Base-by-base conservation (phyloP, 805 yeast genomes). In the Scheffersomyces lignosus region DNA sequence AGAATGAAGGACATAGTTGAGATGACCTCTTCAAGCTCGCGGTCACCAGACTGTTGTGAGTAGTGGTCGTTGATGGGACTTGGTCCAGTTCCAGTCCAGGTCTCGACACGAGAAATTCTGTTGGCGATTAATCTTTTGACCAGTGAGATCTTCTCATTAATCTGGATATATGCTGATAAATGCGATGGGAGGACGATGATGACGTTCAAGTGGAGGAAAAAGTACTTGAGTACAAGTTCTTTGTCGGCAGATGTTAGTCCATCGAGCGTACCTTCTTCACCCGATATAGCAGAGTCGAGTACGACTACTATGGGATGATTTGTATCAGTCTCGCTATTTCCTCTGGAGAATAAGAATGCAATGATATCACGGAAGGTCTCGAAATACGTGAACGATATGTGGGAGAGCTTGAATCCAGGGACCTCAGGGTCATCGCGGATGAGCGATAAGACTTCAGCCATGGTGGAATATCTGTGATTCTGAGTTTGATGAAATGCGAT, bases 1-100 rank as follows among this genome's bases (percentile, higher is more conserved):
- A 68, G 47, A 17, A 58, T 44, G 25, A 41, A 50, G n/a, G 68
- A 43, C 73, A 68, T 68, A 34, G 72, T 64, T 5, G 62, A 51
- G 13, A 66, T 54, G 17, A 58, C 45, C 27, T 55, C 62, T 18
- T 47, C 31, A 31, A 56, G 39, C 29, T 44, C 37, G 27, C 30
- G 30, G 24, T 20, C 16, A 31, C 34, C 18, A 9, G 4, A 17
- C 17, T 34, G 8, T 9, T n/a, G 29, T 10, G 31, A 28, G 36
- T 29, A 52, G 27, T 36, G 40, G 35, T 58, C 65, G 37, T 54
- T 44, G 23, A 54, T 36, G 27, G 42, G 41, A 25, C 36, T 28
- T 4, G 40, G 34, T 3, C 64, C 60, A 7, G 70, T 64, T 13
- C 72, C 73, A 1, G 72, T 67, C 73, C 73, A 68, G 13, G 63